phyloP scores from a whole-genome alignment of 768 basidiomycete species.

The Suillus fuscotomentosus region DNA sequence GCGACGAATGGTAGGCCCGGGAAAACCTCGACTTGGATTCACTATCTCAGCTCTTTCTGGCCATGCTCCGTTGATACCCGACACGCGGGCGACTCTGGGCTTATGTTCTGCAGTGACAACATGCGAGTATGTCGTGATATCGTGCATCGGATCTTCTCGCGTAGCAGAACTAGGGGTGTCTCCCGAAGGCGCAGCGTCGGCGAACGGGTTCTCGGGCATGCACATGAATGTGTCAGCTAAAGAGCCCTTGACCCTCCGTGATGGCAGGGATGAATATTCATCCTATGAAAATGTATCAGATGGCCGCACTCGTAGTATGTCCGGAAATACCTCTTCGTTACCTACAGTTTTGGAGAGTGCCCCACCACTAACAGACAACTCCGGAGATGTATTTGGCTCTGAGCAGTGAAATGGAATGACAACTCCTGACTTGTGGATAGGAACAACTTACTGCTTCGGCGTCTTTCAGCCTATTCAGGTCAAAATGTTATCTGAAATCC shows the following conservation, averaged over 20 bases:
- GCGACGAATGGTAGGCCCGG: background rate
- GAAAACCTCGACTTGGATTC: background rate
- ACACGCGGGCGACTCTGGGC: slow-evolving; percentile 1
- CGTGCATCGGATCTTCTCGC: background rate
- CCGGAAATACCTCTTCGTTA: background rate
- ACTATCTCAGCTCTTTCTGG: slow-evolving; percentile 1
- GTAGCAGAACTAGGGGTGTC: background rate
- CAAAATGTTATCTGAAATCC: background rate
- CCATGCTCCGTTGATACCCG: background rate
- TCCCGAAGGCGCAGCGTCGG: background rate
- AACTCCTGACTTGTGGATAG: background rate
- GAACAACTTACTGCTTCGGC: background rate
- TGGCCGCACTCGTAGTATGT: background rate
- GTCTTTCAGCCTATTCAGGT: background rate
- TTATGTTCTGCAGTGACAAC: slow-evolving; percentile 7
- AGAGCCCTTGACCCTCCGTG: background rate
- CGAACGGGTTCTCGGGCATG: background rate
- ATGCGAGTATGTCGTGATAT: background rate
- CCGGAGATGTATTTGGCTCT: background rate
- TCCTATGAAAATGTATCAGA: background rate
- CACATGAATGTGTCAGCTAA: background rate
- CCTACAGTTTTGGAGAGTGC: background rate
- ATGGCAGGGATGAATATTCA: background rate
- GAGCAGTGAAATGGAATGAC: background rate
- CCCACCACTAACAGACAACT: background rate